phyloP scores from a whole-genome alignment of 225 moss, liverwort and hornwort species.

The Antitrichia curtipendula region DNA sequence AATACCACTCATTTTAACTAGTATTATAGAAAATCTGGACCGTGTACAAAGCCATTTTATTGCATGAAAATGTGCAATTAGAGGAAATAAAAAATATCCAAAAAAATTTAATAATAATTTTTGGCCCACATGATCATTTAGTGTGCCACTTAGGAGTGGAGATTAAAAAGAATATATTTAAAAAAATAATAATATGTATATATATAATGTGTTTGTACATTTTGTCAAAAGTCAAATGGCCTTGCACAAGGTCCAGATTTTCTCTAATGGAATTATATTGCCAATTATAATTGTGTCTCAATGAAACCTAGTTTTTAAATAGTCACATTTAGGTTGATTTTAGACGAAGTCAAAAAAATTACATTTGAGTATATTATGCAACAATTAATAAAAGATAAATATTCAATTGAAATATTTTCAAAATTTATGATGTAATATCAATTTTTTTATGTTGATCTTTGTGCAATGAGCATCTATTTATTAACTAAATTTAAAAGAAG shows the following conservation, averaged over 20 bases:
- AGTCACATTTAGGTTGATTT: not conserved
- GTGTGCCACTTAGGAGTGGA: no score
- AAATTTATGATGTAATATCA: not conserved
- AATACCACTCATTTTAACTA: not conserved
- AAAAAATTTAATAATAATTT: no score
- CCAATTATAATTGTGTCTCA: not conserved
- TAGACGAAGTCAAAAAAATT: accelerated
- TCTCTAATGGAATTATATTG: not conserved
- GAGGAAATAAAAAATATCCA: no score
- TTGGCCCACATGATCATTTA: no score
- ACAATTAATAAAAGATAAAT: not conserved
- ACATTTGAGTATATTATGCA: not conserved
- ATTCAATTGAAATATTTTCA: not conserved
- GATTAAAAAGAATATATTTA: no score
- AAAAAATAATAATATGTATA: no score
- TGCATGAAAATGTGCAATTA: no score
- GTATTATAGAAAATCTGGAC: no score
- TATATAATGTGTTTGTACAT: no score
- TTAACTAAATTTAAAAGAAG: not conserved
- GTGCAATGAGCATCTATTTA: not conserved
- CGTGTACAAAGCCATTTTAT: no score
- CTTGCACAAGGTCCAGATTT: no score
- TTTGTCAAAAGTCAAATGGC: no score
- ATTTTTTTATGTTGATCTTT: not conserved
- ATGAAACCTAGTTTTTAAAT: not conserved